Percentiles rank a stretch among this genome's conserved stretches.
Conservation (phyloP, 345 rosid genomes). For the Euphorbia lathyris region DNA sequence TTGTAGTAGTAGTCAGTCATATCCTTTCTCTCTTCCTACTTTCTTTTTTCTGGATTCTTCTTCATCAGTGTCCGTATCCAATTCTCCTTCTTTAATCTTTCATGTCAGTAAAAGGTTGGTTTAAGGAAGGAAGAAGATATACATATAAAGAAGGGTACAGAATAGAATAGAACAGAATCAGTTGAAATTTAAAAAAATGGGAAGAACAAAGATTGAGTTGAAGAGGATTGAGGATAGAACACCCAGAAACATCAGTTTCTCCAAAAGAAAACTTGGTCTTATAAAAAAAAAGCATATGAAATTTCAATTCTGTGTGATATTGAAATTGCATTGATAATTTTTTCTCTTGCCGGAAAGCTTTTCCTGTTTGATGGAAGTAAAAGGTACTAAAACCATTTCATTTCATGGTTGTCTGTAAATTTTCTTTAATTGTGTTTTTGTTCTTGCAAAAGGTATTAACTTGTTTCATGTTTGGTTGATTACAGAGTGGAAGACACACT, state of each 20-base stretch:
- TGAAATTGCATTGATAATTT: conserved; percentile 24
- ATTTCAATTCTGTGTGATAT: conserved; percentile 31
- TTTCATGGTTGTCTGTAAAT: background rate
- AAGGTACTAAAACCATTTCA: conserved; percentile 8
- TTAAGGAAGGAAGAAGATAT: background rate
- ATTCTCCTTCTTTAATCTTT: too few relatives aligned
- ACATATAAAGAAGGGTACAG: background rate
- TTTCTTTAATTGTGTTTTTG: background rate
- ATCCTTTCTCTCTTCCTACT: too few relatives aligned
- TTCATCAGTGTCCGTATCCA: too few relatives aligned
- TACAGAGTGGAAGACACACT: conserved; percentile 10
- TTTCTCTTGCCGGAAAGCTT: conserved; percentile 34
- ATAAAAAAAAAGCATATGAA: conserved; percentile 37
- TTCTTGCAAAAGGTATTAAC: background rate
- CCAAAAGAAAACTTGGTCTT: conserved; percentile 34
- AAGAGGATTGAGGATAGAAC: conserved; percentile 22
- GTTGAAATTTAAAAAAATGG: conserved; percentile 8
- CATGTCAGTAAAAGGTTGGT: background rate
- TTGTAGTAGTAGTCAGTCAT: too few relatives aligned
- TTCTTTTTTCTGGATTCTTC: too few relatives aligned
- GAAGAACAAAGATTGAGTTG: background rate
- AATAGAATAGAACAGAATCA: too few relatives aligned
- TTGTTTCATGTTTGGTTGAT: background rate
- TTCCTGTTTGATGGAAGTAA: conserved; percentile 24
- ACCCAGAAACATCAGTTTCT: conserved; percentile 24